Percentiles rank a stretch among this genome's conserved stretches.
These are phyloP conservation scores for Pythium diclinum DNA, from an alignment of 352 stramenopile genomes.

Conservation along the genomic window DNA sequence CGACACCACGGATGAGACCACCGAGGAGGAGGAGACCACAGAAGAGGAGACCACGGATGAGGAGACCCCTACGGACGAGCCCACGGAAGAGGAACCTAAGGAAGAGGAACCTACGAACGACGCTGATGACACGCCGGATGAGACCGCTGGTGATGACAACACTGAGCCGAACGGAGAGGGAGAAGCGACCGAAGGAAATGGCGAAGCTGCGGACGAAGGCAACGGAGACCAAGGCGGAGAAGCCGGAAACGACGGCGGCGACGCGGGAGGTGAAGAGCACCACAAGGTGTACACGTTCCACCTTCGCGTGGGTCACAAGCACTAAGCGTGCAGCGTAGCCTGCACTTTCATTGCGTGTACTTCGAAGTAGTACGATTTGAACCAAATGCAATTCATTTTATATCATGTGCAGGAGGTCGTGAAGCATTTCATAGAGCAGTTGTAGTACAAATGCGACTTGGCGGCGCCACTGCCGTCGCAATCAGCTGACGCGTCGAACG, in stretches of 20 bases:
- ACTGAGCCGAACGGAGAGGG: neutral
- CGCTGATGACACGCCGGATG: too few relatives aligned
- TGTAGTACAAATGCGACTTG: slow-evolving; percentile 51
- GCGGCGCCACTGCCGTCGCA: slow-evolving; percentile 37
- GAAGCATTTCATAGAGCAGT: slow-evolving; percentile 59
- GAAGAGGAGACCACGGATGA: too few relatives aligned
- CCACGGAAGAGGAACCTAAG: too few relatives aligned
- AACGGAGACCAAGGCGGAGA: neutral
- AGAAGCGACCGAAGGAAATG: neutral
- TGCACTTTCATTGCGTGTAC: neutral
- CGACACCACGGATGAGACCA: too few relatives aligned
- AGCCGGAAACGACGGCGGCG: neutral
- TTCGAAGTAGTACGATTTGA: neutral
- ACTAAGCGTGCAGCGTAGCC: too few relatives aligned
- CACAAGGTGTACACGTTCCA: neutral
- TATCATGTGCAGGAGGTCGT: slow-evolving; percentile 41
- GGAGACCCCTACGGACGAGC: too few relatives aligned
- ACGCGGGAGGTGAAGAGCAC: neutral
- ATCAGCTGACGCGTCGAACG: slow-evolving; percentile 47
- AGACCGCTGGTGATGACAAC: neutral
- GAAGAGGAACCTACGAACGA: too few relatives aligned
- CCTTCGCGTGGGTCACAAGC: neutral
- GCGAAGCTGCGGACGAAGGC: neutral
- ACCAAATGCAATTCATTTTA: neutral
- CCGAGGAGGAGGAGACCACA: too few relatives aligned